Evolutionary conservation across 495 filamentous ascomycete genomes (phyloP).

Genomic region (Xylaria cubensis): DNA sequence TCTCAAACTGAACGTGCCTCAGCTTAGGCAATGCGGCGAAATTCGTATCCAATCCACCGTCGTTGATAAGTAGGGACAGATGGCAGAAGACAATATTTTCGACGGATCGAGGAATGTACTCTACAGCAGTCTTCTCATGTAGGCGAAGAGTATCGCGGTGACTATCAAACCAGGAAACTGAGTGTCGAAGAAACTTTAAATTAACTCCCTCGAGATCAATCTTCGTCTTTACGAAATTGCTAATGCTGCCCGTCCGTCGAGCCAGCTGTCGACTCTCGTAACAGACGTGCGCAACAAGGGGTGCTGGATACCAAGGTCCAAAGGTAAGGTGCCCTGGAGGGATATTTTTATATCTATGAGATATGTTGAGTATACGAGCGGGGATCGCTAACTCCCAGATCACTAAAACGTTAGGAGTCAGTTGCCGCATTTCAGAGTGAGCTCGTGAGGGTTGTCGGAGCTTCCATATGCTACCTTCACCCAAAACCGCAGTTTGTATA

Average conservation of each 20-base stretch:
- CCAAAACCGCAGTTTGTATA: neutral
- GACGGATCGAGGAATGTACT: neutral
- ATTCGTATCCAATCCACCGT: neutral
- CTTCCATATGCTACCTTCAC: neutral
- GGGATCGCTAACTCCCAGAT: constrained; percentile 11
- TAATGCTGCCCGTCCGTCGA: neutral
- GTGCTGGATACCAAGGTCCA: neutral
- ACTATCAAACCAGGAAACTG: constrained; percentile 3
- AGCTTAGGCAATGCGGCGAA: neutral
- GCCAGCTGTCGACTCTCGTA: neutral
- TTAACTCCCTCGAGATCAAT: no score
- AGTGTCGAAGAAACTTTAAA: no score
- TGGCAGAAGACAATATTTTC: neutral
- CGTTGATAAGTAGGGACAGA: neutral
- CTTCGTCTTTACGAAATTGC: neutral
- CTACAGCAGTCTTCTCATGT: neutral
- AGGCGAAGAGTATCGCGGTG: constrained; percentile 1
- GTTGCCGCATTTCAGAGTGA: neutral
- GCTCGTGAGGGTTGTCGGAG: neutral
- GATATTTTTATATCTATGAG: neutral
- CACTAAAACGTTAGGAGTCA: neutral
- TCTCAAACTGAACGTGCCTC: no score
- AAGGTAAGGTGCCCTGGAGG: neutral
- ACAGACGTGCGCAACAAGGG: neutral
- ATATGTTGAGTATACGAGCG: neutral